Conservation (phyloP, 2,329 filamentous ascomycete genomes). For the Chaetomium sp. region DNA sequence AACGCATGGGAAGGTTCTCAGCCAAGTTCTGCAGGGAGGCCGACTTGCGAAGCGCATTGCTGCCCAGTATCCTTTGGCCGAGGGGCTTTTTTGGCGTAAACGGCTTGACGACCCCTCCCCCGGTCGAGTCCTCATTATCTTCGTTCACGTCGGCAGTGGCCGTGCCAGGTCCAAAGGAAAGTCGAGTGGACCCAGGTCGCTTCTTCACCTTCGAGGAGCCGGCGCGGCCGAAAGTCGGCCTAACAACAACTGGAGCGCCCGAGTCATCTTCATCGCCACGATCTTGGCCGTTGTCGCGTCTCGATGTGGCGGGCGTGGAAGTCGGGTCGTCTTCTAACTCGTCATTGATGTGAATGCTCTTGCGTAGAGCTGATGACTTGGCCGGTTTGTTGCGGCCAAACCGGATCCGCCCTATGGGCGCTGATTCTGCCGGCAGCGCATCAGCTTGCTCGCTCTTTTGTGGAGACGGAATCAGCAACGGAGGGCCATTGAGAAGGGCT, state of each 20-base stretch:
- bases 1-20: conserved; percentile 46
- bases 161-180: conserved; percentile 67
- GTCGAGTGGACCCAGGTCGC: conserved; percentile 55
- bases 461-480: conserved; percentile 24
- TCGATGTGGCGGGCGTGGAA: conserved; percentile 13
- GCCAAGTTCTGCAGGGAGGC: conserved; percentile 44
- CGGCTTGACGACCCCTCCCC: conserved; percentile 23
- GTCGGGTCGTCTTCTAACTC: conserved; percentile 15
- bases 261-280: conserved; percentile 36
- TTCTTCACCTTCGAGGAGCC: conserved; percentile 59
- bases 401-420: conserved; percentile 39
- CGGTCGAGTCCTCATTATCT: neutral
- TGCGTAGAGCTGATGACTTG: conserved; percentile 53
- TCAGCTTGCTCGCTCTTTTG: conserved; percentile 28
- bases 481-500: conserved; percentile 11
- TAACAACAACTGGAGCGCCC: conserved; percentile 42
- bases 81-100: conserved; percentile 47
- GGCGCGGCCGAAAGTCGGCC: conserved; percentile 41
- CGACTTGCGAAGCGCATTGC: conserved; percentile 36
- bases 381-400: conserved; percentile 46
- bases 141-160: conserved; percentile 49
- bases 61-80: conserved; percentile 29
- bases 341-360: conserved; percentile 42
- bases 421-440: conserved; percentile 24
- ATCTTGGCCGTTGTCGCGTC: conserved; percentile 25